A percentile compares a stretch with the other conserved stretches of the same genome.
These are phyloP conservation scores for Pleurotus cornucopiae DNA, from an alignment of 768 basidiomycete species.

Conservation along the genomic window DNA sequence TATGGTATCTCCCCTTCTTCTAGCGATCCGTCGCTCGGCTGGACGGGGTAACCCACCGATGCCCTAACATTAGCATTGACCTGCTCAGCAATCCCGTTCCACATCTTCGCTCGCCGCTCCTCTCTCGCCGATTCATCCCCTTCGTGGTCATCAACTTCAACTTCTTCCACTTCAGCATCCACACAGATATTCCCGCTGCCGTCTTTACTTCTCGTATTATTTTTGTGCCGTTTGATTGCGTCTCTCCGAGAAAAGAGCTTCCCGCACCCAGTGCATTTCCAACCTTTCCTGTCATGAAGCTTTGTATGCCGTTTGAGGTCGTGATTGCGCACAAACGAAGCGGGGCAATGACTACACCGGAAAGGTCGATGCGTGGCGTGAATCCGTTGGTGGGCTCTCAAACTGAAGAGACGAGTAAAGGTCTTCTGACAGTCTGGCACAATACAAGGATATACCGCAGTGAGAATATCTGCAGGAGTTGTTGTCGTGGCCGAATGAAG, in stretches of 20 bases:
- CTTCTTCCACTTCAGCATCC: slow-evolving; percentile 57
- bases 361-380: slow-evolving; percentile 65
- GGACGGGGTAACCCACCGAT: slow-evolving; percentile 16
- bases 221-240: slow-evolving; percentile 76
- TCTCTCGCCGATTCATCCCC: slow-evolving; percentile 47
- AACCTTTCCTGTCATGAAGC: slow-evolving; percentile 69
- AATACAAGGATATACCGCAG: slow-evolving; percentile 81
- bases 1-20: slow-evolving; percentile 64
- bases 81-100: slow-evolving; percentile 51
- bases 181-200: slow-evolving; percentile 50
- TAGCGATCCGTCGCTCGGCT: slow-evolving; percentile 24
- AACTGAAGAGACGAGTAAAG: slow-evolving; percentile 64
- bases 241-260: slow-evolving; percentile 76
- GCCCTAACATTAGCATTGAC: slow-evolving; percentile 17
- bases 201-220: slow-evolving; percentile 48
- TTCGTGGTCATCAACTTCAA: slow-evolving; percentile 41
- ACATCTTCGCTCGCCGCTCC: slow-evolving; percentile 57
- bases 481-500: slow-evolving; percentile 20
- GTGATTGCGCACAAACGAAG: slow-evolving; percentile 75
- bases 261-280: slow-evolving; percentile 69
- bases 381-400: slow-evolving; percentile 67
- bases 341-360: slow-evolving; percentile 61
- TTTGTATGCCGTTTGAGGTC: slow-evolving; percentile 76
- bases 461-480: slow-evolving; percentile 47
- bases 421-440: slow-evolving; percentile 59